Conservation (phyloP, 495 filamentous ascomycete species). For the Xylaria palmicola region DNA sequence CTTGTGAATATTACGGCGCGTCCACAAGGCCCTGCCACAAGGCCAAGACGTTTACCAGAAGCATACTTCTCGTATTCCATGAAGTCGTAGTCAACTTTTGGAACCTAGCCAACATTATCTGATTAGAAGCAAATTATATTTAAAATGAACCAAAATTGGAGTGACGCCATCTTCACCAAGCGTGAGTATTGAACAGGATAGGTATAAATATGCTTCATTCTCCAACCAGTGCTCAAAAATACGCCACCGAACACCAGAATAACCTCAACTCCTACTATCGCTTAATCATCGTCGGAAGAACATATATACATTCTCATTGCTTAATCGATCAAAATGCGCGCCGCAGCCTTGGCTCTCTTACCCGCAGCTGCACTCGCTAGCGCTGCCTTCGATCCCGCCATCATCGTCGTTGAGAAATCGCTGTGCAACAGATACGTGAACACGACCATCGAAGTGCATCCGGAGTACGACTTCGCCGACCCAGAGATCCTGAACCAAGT, state of each 20-base stretch:
- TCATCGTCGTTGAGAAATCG: constrained; percentile 10
- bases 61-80: background rate
- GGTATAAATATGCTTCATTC: background rate
- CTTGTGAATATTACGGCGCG: background rate
- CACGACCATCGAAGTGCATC: background rate
- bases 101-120: background rate
- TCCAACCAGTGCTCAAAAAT: background rate
- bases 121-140: background rate
- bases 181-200: background rate
- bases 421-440: constrained; percentile 4
- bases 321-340: background rate
- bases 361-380: constrained; percentile 3
- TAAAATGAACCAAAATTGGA: background rate
- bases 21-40: background rate
- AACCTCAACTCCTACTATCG: background rate
- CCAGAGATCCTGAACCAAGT: constrained; percentile 4
- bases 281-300: background rate
- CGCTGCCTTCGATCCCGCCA: background rate
- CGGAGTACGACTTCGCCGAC: background rate
- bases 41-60: background rate
- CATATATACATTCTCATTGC: background rate
- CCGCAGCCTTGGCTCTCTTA: constrained; percentile 3
- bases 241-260: background rate
- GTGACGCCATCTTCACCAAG: background rate
- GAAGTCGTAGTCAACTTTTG: background rate